Conservation (phyloP, 305 asterid species). For the Caryopteris hybrid region DNA sequence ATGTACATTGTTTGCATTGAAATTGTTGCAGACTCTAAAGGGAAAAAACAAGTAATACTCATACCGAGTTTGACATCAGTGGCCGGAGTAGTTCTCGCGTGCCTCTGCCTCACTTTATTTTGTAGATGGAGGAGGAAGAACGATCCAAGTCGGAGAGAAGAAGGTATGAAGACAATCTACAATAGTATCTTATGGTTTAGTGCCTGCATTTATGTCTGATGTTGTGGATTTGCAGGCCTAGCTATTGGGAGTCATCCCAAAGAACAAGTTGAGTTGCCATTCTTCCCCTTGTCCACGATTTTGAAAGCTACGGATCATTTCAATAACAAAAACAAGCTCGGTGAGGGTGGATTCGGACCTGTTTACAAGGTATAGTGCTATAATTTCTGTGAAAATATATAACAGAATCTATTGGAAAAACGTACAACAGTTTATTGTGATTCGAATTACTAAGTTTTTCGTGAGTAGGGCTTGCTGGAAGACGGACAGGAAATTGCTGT, state of each 20-base stretch:
- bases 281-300: not conserved
- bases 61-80: not conserved
- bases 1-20: not conserved
- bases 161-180: not conserved
- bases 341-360: constrained; percentile 10
- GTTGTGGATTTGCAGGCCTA: not conserved
- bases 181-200: not conserved
- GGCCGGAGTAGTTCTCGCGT: not conserved
- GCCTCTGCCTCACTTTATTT: not conserved
- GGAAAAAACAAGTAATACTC: not conserved
- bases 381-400: not conserved
- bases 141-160: not conserved
- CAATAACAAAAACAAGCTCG: not conserved
- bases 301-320: not conserved
- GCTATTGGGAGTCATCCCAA: not conserved
- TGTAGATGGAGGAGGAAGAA: not conserved
- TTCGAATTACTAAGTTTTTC: not conserved
- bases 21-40: not conserved
- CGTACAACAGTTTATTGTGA: not conserved
- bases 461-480: constrained; percentile 22
- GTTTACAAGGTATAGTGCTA: not conserved
- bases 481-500: constrained; percentile 31
- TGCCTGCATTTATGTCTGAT: not conserved
- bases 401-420: not conserved
- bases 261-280: not conserved